Base-by-base conservation (phyloP, 345 rosid genomes). In the Conringia planisiliqua region DNA sequence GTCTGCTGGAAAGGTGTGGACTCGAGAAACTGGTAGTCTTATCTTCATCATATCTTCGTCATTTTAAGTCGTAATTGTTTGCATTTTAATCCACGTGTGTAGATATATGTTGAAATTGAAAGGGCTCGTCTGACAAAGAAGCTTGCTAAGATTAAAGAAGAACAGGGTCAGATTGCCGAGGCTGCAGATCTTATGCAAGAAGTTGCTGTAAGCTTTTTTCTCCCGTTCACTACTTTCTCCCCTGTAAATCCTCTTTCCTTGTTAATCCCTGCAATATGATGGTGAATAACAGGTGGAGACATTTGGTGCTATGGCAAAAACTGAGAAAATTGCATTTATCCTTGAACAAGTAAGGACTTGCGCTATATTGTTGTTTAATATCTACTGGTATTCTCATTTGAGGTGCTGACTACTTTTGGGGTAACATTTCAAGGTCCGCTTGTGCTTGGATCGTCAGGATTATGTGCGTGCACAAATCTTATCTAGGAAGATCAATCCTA, bases 131-230 rank as follows among this genome's bases (percentile, higher is more conserved):
- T 96, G 88, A 87, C 90, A 63, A 96, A 85, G 81, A 96, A 85
- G 68, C 97, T 92, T 78, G 97, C 98, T 8, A 92, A 96, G 86
- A 92, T 96, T 66, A 96, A 92, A 85, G 99, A 96, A 87, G 96
- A 75, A 18, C 99, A 92, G 50, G 97, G 97, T 70, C 89, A 81
- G 62, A 87, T 92, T 63, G 98, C 95, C 48, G 99, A 96, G 84
- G 99, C 99, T 78, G 99, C 99, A 54, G 98, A 96, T 84, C 80
- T 96, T 59, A 96, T 96, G 98, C 99, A 96, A 84, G 99, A 92
- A 90, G 90, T 96, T 82, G 97, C 99, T 30, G 99, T 96, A 66
- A 76, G 93, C 2, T 1, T 75, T 70, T 65, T 30, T 39, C 62
- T 42, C 47, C 35, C 38, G 62, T 57, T 42, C 59, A 43, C 46